phyloP scores from a whole-genome alignment of 1,284 basidiomycete genomes.

The Polyporus tsugae region DNA sequence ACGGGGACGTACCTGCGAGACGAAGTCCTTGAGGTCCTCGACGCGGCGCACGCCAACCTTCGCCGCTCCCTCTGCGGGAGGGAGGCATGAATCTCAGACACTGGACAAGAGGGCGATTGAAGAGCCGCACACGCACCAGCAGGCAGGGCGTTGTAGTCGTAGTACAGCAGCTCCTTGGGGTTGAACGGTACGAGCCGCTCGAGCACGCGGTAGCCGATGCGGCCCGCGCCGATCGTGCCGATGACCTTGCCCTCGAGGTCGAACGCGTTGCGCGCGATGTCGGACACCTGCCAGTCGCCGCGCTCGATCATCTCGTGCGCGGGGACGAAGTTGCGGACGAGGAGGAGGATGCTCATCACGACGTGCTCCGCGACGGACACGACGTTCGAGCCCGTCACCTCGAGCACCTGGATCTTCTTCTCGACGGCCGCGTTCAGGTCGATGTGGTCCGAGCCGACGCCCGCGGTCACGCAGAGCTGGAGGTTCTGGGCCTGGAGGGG shows the following conservation, averaged over 20 bases:
- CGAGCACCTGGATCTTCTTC: constrained; percentile 73
- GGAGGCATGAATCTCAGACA: constrained; percentile 28
- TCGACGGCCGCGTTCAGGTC: constrained; percentile 91
- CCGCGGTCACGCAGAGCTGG: constrained; percentile 92
- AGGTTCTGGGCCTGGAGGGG: constrained; percentile 75
- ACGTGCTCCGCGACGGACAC: constrained; percentile 93
- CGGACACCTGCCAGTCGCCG: constrained; percentile 87
- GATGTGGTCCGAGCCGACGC: constrained; percentile 96
- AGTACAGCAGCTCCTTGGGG: constrained; percentile 93
- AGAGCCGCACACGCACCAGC: constrained; percentile 48
- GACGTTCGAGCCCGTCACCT: constrained; percentile 65
- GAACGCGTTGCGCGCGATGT: constrained; percentile 82
- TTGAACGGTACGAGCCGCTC: constrained; percentile 90
- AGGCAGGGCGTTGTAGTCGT: constrained; percentile 88
- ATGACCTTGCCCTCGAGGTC: constrained; percentile 94
- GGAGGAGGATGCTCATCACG: constrained; percentile 82
- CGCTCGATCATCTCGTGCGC: constrained; percentile 87
- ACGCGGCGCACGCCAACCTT: constrained; percentile 81
- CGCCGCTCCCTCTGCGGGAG: constrained; percentile 75
- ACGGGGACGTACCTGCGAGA: constrained; percentile 58
- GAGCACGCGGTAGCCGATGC: constrained; percentile 91
- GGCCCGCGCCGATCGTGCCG: constrained; percentile 88
- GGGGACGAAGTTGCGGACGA: constrained; percentile 88
- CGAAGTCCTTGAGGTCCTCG: constrained; percentile 84
- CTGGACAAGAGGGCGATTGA: neutral